A percentile compares a stretch with the other conserved stretches of the same genome.
phyloP scores from a whole-genome alignment of 2,329 filamentous ascomycete genomes.

The Neopestalotiopsis sp. region DNA sequence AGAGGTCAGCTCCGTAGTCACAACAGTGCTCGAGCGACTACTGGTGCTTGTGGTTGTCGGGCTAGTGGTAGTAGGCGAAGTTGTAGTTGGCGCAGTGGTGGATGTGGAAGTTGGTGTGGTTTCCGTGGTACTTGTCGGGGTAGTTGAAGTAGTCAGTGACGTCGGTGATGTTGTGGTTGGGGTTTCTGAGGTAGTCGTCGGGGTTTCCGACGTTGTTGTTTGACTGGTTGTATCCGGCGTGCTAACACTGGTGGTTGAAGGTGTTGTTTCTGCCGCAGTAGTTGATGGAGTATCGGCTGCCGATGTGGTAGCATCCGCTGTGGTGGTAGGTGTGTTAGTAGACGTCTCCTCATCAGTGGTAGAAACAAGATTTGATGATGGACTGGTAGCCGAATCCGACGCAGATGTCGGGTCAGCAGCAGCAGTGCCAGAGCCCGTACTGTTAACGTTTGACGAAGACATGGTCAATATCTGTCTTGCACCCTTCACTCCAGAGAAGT shows the following conservation, averaged over 20 bases:
- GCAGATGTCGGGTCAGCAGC: slow-evolving; percentile 17
- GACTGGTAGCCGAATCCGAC: slow-evolving; percentile 14
- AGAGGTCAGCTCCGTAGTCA: slow-evolving; percentile 22
- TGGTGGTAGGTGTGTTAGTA: slow-evolving; percentile 18
- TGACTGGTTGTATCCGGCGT: background rate
- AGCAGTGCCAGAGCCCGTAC: slow-evolving; percentile 19
- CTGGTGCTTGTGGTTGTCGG: slow-evolving; percentile 5
- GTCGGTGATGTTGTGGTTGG: slow-evolving; percentile 1
- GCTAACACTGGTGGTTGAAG: background rate
- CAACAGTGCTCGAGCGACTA: slow-evolving; percentile 12
- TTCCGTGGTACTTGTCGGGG: slow-evolving; percentile 23
- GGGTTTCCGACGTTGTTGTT: slow-evolving; percentile 7
- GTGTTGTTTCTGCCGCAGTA: background rate
- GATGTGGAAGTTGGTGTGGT: slow-evolving; percentile 20
- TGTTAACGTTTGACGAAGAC: slow-evolving; percentile 24
- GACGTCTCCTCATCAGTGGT: slow-evolving; percentile 15
- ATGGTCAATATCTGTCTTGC: slow-evolving; percentile 23
- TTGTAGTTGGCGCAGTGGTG: slow-evolving; percentile 15
- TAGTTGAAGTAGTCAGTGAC: slow-evolving; percentile 23
- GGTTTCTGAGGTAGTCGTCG: slow-evolving; percentile 20
- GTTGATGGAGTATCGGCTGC: slow-evolving; percentile 22
- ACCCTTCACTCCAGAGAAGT: slow-evolving; percentile 19
- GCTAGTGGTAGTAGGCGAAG: slow-evolving; percentile 23
- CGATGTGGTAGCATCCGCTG: slow-evolving; percentile 6
- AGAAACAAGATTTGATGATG: slow-evolving; percentile 9